These are phyloP conservation scores for Phyllosticta capitalensis DNA, from an alignment of 2,329 filamentous ascomycete species.

Conservation along the genomic window DNA sequence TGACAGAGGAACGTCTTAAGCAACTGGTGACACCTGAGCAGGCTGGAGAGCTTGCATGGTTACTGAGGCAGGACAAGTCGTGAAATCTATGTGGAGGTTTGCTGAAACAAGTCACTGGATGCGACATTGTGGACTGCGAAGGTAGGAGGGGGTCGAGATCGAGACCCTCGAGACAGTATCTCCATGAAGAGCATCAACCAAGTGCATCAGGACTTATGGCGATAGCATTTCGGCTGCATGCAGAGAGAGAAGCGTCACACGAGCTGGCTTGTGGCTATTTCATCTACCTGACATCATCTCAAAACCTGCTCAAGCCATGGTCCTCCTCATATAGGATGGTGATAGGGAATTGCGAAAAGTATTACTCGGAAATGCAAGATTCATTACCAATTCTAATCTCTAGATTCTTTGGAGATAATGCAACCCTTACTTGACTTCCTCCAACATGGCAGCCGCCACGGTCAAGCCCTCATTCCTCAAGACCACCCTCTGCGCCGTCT, in stretches of 20 bases:
- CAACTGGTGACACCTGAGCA: slow-evolving; percentile 45
- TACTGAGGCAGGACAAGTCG: slow-evolving; percentile 21
- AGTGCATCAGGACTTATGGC: too few relatives aligned
- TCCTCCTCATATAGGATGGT: too few relatives aligned
- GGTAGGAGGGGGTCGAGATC: too few relatives aligned
- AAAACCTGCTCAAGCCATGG: too few relatives aligned
- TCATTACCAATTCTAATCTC: neutral
- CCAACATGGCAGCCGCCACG: slow-evolving; percentile 76
- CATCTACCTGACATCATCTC: too few relatives aligned
- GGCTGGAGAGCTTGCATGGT: slow-evolving; percentile 38
- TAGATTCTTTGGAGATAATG: neutral
- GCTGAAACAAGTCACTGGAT: neutral
- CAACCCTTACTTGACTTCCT: slow-evolving; percentile 30
- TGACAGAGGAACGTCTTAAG: slow-evolving; percentile 41
- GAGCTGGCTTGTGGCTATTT: too few relatives aligned
- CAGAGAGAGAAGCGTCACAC: too few relatives aligned
- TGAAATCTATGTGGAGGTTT: too few relatives aligned
- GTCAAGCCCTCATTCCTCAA: slow-evolving; percentile 73
- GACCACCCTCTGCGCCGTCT: slow-evolving; percentile 70
- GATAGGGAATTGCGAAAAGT: neutral
- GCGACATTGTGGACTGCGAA: neutral
- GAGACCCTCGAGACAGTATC: too few relatives aligned
- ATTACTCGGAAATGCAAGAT: neutral
- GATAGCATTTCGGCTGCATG: too few relatives aligned
- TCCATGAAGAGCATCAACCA: too few relatives aligned